Conservation (phyloP, 345 rosid species). For the Murraya koenigii region DNA sequence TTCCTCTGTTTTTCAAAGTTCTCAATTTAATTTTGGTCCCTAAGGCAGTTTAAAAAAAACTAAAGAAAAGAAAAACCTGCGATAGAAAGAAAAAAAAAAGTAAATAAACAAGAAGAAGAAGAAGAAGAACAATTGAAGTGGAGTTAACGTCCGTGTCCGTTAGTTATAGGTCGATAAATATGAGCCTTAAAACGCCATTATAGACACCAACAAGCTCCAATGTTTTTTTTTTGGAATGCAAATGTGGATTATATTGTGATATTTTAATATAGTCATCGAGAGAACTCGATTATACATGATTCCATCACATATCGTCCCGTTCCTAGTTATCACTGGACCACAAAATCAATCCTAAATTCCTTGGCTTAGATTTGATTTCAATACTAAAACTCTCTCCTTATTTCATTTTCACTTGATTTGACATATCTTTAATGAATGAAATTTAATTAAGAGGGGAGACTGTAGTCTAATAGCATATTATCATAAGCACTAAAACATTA, state of each 20-base stretch:
- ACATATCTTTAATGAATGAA: not conserved
- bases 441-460: not conserved
- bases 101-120: too few species aligned
- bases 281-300: not conserved
- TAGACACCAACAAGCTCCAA: not conserved
- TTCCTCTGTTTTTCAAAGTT: too few species aligned
- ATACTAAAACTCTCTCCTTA: not conserved
- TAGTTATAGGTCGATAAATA: not conserved
- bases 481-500: conserved; percentile 20
- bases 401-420: conserved; percentile 13
- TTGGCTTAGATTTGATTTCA: not conserved
- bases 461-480: not conserved
- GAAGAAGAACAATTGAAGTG: too few species aligned
- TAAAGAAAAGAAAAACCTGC: too few species aligned
- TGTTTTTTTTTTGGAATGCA: not conserved
- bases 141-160: too few species aligned
- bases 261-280: not conserved
- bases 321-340: conserved; percentile 8
- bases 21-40: too few species aligned
- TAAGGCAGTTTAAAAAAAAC: too few species aligned
- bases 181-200: not conserved
- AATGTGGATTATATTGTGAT: not conserved
- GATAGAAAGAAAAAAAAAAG: too few species aligned
- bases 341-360: not conserved
- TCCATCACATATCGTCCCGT: not conserved